Base-by-base conservation (phyloP, 2,329 filamentous ascomycete genomes). In the Pseudocercospora cruenta region DNA sequence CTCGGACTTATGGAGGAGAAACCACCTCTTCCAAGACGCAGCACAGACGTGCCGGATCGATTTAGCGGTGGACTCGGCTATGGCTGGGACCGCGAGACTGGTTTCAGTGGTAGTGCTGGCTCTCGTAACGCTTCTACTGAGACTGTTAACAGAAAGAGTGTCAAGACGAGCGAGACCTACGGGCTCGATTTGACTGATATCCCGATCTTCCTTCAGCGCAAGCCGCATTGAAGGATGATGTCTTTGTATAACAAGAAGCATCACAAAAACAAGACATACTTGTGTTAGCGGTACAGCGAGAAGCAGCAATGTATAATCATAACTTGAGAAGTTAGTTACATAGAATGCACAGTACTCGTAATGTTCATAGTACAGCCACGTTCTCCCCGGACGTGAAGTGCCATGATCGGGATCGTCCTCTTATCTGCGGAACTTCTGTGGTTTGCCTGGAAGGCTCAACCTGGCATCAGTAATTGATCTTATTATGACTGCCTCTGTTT, bases 101-200 rank as follows among this genome's bases (percentile, higher is more conserved):
- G 78, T 3, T 75, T 79, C 31, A 70, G 69, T 8, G 78, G 78
- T 22, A 78, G 75, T 64, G 79, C 79, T 2, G 79, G 79, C 1
- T 79, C 77, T 12, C 67, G 77, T 33, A 67, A 62, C 9, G 69
- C 51, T 54, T 68, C 65, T 19, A 69, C 62, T 10, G 71, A 69
- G 57, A 72, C 67, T 39, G 72, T 71, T 33, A 72, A 73, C 19
- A 68, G 76, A 58, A 80, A 78, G 70, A 76, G 78, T 53, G 66
- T 74, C n/a, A 68, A 73, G 60, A 70, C 76, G 62, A 73, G 71
- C 16, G 71, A 75, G 67, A 71, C 72, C 10, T 79, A 71, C 66
- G 78, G 78, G 2, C 55, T 80, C 31, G 78, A 80, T 71, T 66
- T 80, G 64, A 79, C 78, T 51, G 79, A 80, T 70, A 74, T 80